phyloP scores from a whole-genome alignment of 768 basidiomycete species.

The Russula foetens region DNA sequence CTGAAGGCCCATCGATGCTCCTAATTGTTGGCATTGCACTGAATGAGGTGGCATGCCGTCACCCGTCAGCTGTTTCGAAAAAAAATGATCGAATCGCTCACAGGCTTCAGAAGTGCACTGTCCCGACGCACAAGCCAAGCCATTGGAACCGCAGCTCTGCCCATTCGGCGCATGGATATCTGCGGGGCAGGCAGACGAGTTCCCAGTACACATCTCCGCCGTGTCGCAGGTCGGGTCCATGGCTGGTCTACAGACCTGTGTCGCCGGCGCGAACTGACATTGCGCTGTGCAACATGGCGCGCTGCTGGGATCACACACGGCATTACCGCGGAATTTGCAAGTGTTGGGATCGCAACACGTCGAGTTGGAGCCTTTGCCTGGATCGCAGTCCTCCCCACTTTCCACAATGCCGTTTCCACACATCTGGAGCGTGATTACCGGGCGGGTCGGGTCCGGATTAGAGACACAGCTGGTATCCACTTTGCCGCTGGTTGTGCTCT shows the following conservation, averaged over 20 bases:
- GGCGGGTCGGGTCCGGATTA: conserved; percentile 37
- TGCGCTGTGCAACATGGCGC: conserved; percentile 63
- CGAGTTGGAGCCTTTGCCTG: conserved; percentile 49
- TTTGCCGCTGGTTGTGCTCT: conserved; percentile 31
- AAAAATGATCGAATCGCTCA: conserved; percentile 29
- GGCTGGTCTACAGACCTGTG: conserved; percentile 63
- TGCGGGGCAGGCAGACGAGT: conserved; percentile 59
- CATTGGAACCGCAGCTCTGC: conserved; percentile 53
- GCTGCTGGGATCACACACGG: conserved; percentile 73
- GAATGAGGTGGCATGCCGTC: conserved; percentile 11
- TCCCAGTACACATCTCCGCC: conserved; percentile 69
- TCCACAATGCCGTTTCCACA: conserved; percentile 83
- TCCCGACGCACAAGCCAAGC: conserved; percentile 69
- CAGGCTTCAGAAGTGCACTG: conserved; percentile 65
- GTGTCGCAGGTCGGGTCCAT: conserved; percentile 61
- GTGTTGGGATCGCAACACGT: conserved; percentile 67
- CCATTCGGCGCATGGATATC: conserved; percentile 59
- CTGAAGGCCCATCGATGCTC: conserved; percentile 62
- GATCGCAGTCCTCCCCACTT: conserved; percentile 82
- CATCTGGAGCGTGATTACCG: conserved; percentile 56
- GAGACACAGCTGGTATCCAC: conserved; percentile 64
- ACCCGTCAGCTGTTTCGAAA: conserved; percentile 2
- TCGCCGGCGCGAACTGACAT: conserved; percentile 62
- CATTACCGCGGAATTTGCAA: conserved; percentile 64
- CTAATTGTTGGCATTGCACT: conserved; percentile 73